Evolutionary conservation across 73 alveolate species (phyloP), one percentile per base, ranked within the genome.

Genomic region (Paramecium caudatum): DNA sequence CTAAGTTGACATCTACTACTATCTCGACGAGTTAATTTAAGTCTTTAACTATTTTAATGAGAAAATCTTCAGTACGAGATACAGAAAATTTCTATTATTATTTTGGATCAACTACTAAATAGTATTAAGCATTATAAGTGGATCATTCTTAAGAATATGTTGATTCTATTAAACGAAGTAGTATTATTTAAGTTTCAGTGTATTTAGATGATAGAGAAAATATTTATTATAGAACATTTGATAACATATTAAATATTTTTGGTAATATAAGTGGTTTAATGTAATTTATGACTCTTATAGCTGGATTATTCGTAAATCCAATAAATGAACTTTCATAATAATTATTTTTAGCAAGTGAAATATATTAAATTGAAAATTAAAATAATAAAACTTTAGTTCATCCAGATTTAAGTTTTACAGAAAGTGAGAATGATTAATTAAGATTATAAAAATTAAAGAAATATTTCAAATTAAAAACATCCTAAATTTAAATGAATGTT

Each of bases 221-320:
- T 3, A 4, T 21, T 13, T 50, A 50, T 50, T 50, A 50, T 15
- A 50, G 78, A 50, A 50, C 78, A 3, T 50, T 16, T 50, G 19
- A 50, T 9, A 50, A 50, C 19, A 50, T 50, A 13, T 50, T 50
- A 2, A 37, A 50, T 17, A 50, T 50, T 17, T 50, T 50, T 3
- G 78, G 78, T 50, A 16, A 50, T 16, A 50, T 50, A 13, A 37
- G 78, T 16, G 78, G 78, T 16, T 15, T 50, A 50, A 16, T 50
- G 19, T 32, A 50, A 50, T 21, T 50, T 13, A 21, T 50, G 32
- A 1, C 8, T 16, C 2, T 50, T 3, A 2, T 50, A 10, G 37
- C 9, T 17, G 37, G 37, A 5, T 3, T 15, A 50, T 3, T 50
- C 3, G 12, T 50, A 1, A 50, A 15, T 3, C 78, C 78, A 13